Evolutionary conservation across 495 filamentous ascomycete species (phyloP).

Genomic region (Penicillium taxi): DNA sequence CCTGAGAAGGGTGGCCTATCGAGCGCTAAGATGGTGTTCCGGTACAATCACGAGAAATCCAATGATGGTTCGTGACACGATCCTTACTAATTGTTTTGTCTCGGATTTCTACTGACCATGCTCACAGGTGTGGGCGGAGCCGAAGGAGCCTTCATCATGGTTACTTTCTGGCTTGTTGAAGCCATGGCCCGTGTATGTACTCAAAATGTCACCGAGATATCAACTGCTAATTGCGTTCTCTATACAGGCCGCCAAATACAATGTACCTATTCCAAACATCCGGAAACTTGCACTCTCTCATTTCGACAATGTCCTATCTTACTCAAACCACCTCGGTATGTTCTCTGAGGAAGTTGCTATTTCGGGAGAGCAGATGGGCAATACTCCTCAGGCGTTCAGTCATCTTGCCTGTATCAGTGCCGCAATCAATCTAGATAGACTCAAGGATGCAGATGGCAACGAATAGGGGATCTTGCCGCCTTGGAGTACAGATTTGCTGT

Average conservation of each 20-base stretch:
- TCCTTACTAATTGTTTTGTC: neutral
- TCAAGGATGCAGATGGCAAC: too few relatives aligned
- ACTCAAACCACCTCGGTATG: slow-evolving; percentile 65
- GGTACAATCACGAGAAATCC: slow-evolving; percentile 56
- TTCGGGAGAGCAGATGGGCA: slow-evolving; percentile 63
- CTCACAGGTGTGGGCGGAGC: slow-evolving; percentile 57
- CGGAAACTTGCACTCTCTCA: slow-evolving; percentile 53
- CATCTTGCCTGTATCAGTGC: slow-evolving; percentile 65
- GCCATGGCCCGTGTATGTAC: slow-evolving; percentile 56
- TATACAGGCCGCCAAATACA: slow-evolving; percentile 30
- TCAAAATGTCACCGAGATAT: neutral
- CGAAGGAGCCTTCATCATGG: slow-evolving; percentile 73
- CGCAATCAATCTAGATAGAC: slow-evolving; percentile 58
- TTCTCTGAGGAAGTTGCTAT: slow-evolving; percentile 69
- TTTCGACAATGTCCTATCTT: slow-evolving; percentile 67
- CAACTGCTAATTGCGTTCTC: neutral
- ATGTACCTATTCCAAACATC: slow-evolving; percentile 57
- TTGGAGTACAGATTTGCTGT: neutral
- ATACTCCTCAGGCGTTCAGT: slow-evolving; percentile 68
- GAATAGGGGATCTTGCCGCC: too few relatives aligned
- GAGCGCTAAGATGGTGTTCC: slow-evolving; percentile 61
- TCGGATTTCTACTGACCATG: slow-evolving; percentile 12
- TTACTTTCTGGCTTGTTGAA: slow-evolving; percentile 71
- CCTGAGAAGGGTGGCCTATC: slow-evolving; percentile 66
- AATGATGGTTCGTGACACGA: slow-evolving; percentile 50